Percentiles rank a stretch among this genome's conserved stretches.
Evolutionary conservation across 805 yeast species (phyloP).

Genomic region (Yarrowia sp.): DNA sequence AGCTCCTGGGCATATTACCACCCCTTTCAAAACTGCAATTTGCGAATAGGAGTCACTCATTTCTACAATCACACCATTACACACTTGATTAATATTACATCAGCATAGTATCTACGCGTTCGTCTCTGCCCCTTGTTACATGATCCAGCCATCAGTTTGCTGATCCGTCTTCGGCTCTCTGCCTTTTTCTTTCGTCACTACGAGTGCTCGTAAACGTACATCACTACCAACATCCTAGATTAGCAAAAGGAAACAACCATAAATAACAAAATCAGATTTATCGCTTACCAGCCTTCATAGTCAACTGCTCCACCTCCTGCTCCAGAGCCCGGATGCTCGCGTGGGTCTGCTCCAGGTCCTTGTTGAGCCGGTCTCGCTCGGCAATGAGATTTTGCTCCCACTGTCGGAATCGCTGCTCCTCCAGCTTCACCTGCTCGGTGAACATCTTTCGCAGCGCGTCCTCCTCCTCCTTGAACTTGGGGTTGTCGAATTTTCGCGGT

Average conservation of each 20-base stretch:
- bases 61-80: too few species aligned
- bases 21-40: too few species aligned
- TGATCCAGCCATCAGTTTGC: too few species aligned
- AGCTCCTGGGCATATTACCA: too few species aligned
- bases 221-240: slow-evolving; percentile 28
- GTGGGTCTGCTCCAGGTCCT: slow-evolving; percentile 90
- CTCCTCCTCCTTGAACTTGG: slow-evolving; percentile 95
- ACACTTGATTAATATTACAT: too few species aligned
- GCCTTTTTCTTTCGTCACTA: too few species aligned
- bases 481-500: slow-evolving; percentile 63
- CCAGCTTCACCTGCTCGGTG: slow-evolving; percentile 95
- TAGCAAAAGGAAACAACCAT: slow-evolving; percentile 19
- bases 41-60: too few species aligned
- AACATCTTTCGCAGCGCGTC: slow-evolving; percentile 90
- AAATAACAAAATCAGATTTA: slow-evolving; percentile 38
- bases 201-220: too few species aligned
- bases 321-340: slow-evolving; percentile 51
- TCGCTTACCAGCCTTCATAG: slow-evolving; percentile 42
- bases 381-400: slow-evolving; percentile 98
- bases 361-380: slow-evolving; percentile 91
- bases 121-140: too few species aligned
- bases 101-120: too few species aligned
- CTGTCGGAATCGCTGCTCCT: slow-evolving; percentile 96
- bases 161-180: too few species aligned
- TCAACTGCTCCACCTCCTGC: slow-evolving; percentile 47